Base-by-base conservation (phyloP, 768 basidiomycete genomes). In the Lentinula aciculospora region DNA sequence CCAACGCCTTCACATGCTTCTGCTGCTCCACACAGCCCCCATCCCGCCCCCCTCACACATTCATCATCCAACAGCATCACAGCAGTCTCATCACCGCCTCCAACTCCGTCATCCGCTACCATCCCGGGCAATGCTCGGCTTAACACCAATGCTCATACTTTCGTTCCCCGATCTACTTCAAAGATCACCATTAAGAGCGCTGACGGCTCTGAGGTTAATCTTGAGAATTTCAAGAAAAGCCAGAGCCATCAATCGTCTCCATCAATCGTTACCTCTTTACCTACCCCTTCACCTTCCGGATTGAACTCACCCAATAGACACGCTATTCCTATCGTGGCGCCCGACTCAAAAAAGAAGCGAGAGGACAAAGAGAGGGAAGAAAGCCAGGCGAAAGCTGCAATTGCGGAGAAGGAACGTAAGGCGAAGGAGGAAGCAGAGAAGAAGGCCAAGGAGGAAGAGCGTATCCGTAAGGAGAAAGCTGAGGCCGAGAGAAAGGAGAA, bases 1-100 rank as follows among this genome's bases (percentile, higher is more conserved):
- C 87, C 89, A n/a, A 87, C 84, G 1, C 73, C 81, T 56, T 56
- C 81, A 2, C 88, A 86, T 57, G 80, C 88, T 17, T 67, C 79
- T 32, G 81, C 85, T 9, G 67, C 72, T 47, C 65, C 74, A 4
- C 80, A 81, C 63, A 72, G 76, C 12, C 72, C 76, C 17, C 80
- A 77, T 62, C 74, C 78, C 15, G 78, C 83, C 29, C 72, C 79
- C 37, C 70, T 76, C 63, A 70, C 78, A 32, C 76, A 74, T 46
- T 71, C 75, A 31, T 71, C 73, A 25, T 74, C 86, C 7, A 76
- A 73, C 53, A 79, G 72, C 59, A 73, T 81, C 25, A 70, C 69
- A 42, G 68, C 75, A 19, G 72, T 86, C 10, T 80, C 86, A 0
- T 86, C 86, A 3, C 84, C 88, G 2, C 84, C 84, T 23, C 80